phyloP scores from a whole-genome alignment of 139 green algal species.

The Chlorella sp. region DNA sequence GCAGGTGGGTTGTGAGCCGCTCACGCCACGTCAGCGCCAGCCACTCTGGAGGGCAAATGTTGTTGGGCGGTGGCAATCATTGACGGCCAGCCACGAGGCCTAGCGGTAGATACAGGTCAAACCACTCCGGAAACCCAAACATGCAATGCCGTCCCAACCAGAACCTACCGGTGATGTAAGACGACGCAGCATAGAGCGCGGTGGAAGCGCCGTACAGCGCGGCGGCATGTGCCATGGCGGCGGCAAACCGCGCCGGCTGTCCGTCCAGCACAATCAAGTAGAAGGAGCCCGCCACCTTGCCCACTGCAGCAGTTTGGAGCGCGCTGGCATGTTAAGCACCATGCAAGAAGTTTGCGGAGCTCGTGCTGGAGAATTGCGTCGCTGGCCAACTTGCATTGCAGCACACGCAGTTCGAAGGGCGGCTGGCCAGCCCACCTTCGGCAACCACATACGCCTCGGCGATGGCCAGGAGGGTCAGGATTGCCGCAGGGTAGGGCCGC shows the following conservation, averaged over 20 bases:
- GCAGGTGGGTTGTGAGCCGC: conserved; percentile 28
- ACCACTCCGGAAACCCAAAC: too few species aligned
- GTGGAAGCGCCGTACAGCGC: conserved; percentile 38
- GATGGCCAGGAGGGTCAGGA: conserved; percentile 41
- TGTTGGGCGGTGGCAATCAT: too few species aligned
- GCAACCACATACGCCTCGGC: conserved; percentile 42
- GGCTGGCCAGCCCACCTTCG: conserved; percentile 13
- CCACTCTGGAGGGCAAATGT: not conserved
- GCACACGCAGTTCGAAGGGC: too few species aligned
- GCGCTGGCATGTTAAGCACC: too few species aligned
- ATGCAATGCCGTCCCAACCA: not conserved
- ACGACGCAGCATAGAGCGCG: not conserved
- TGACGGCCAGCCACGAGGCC: too few species aligned
- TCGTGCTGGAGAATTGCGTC: too few species aligned
- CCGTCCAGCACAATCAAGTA: conserved; percentile 50
- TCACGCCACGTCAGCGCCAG: conserved; percentile 42
- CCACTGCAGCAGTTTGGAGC: conserved; percentile 46
- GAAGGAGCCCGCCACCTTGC: conserved; percentile 59
- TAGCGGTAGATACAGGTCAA: too few species aligned
- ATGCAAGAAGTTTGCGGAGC: too few species aligned
- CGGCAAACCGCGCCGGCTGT: conserved; percentile 17
- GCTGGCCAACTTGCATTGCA: too few species aligned
- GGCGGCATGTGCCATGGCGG: conserved; percentile 26
- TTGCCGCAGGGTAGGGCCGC: conserved; percentile 46
- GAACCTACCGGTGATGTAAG: conserved; percentile 7